phyloP scores from a whole-genome alignment of 164 flowering plant genomes.

The Nelumbo lutea region DNA sequence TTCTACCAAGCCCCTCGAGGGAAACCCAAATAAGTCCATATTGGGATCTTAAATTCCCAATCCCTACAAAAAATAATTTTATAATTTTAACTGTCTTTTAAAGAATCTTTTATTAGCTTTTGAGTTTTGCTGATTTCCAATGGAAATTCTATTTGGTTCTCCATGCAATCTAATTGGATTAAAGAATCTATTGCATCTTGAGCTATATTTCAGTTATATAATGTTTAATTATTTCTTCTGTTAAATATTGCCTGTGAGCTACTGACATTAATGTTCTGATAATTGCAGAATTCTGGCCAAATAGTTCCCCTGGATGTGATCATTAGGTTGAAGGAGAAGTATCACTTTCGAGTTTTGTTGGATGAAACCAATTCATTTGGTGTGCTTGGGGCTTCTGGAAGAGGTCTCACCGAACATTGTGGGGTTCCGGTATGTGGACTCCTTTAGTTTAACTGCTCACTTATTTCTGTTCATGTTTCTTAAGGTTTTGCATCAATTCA shows the following conservation, averaged over 20 bases:
- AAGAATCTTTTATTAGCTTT: too few relatives aligned
- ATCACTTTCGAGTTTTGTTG: conserved; percentile 74
- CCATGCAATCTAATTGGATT: too few relatives aligned
- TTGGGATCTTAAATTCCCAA: too few relatives aligned
- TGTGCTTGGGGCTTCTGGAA: conserved; percentile 84
- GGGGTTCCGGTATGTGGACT: conserved; percentile 66
- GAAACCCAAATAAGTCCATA: too few relatives aligned
- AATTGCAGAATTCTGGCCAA: conserved; percentile 90
- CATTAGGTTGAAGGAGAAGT: conserved; percentile 79
- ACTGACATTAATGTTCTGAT: not conserved
- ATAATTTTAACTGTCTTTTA: too few relatives aligned
- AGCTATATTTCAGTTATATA: too few relatives aligned
- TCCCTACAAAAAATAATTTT: too few relatives aligned
- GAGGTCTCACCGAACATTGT: conserved; percentile 84
- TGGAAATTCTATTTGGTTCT: too few relatives aligned
- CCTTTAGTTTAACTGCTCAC: conserved; percentile 8
- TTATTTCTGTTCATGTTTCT: not conserved
- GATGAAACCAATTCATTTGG: conserved; percentile 98
- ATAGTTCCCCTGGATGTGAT: conserved; percentile 88
- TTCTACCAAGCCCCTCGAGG: too few relatives aligned
- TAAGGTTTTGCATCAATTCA: conserved; percentile 26
- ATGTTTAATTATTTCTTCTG: not conserved
- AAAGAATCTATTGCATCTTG: too few relatives aligned
- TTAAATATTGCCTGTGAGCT: not conserved
- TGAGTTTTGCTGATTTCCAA: too few relatives aligned